Conservation (phyloP, 768 basidiomycete genomes). For the Lactarius pseudohatsudake region DNA sequence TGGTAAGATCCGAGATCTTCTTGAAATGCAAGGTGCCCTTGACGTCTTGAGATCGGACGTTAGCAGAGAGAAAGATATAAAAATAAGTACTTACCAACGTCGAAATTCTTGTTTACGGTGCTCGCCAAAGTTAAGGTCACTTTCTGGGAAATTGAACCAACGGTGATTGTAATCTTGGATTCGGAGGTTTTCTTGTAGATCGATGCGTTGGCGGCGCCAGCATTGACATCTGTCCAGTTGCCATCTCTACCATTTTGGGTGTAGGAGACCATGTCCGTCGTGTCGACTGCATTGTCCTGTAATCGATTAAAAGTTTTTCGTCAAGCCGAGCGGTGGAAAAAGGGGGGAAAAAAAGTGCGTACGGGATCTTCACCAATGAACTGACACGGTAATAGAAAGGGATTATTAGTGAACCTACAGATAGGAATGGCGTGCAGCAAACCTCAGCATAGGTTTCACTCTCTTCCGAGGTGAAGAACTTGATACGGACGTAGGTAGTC, state of each 20-base stretch:
- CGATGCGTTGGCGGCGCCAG: background rate
- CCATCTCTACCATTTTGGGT: background rate
- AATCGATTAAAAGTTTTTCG: background rate
- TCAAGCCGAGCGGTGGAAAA: background rate
- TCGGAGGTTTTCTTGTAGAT: background rate
- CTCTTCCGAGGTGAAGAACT: background rate
- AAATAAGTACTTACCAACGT: background rate
- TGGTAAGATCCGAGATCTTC: background rate
- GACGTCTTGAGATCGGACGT: background rate
- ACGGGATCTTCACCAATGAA: conserved; percentile 2
- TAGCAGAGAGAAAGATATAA: background rate
- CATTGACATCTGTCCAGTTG: background rate
- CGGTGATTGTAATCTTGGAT: background rate
- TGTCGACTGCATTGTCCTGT: background rate
- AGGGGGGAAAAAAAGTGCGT: background rate
- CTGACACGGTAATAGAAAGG: background rate
- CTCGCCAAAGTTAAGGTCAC: background rate
- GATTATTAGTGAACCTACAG: background rate
- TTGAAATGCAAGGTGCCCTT: background rate
- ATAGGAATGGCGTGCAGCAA: background rate
- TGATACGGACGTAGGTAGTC: background rate
- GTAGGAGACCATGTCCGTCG: background rate
- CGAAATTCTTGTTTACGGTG: background rate
- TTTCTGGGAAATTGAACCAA: background rate
- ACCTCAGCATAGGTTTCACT: background rate